Evolutionary conservation across 352 stramenopile genomes (phyloP).

Genomic region (Globisporangium perplexum): DNA sequence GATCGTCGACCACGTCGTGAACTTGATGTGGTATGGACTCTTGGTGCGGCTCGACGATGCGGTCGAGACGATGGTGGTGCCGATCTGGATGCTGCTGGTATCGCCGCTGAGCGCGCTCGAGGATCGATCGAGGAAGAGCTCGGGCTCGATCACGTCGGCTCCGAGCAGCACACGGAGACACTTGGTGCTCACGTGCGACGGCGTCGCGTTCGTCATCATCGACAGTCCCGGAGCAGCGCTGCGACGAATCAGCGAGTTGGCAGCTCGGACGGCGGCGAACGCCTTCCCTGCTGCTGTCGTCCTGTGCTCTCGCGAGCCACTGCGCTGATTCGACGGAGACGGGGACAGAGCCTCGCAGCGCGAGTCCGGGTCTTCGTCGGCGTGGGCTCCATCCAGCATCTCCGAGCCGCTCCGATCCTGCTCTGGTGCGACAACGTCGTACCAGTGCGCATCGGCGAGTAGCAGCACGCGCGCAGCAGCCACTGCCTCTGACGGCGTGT

Average conservation of each 20-base stretch:
- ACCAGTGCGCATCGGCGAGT: conserved; percentile 64
- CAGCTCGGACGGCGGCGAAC: conserved; percentile 57
- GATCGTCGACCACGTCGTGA: conserved; percentile 72
- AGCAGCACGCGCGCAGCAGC: conserved; percentile 28
- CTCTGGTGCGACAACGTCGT: conserved; percentile 15
- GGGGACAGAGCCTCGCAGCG: conserved; percentile 7
- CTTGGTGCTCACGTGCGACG: conserved; percentile 27
- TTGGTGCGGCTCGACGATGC: background rate
- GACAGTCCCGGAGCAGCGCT: background rate
- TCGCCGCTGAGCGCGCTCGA: background rate
- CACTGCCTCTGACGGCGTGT: conserved; percentile 16
- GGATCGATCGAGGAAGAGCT: conserved; percentile 53
- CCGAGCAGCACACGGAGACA: conserved; percentile 57
- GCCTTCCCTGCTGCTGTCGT: conserved; percentile 46
- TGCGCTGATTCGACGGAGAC: background rate
- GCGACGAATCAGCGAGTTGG: conserved; percentile 46
- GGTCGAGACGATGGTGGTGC: background rate
- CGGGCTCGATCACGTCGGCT: conserved; percentile 57
- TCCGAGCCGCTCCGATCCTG: background rate
- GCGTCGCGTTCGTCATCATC: conserved; percentile 2
- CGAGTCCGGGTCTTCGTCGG: background rate
- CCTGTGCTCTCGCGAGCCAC: background rate
- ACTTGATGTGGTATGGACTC: conserved; percentile 51
- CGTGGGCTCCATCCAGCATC: background rate
- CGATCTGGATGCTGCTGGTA: background rate